phyloP scores from a whole-genome alignment of 129 eudicot genomes.

The Lactuca saligna region DNA sequence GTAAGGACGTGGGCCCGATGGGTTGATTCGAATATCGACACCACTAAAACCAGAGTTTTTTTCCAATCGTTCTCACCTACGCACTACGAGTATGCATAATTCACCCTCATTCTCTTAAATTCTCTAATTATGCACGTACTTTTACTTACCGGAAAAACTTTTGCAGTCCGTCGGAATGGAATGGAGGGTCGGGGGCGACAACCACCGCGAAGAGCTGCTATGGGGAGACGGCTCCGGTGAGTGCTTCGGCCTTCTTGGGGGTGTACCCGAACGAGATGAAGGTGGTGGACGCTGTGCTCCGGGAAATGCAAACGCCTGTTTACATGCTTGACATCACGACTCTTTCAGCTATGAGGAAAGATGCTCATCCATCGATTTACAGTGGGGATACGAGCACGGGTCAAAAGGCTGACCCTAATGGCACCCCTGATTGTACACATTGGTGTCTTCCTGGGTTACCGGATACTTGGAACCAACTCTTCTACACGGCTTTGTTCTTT shows the following conservation, averaged over 20 bases:
- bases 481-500: slow-evolving; percentile 66
- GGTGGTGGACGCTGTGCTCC: slow-evolving; percentile 54
- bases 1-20: slow-evolving; percentile 89
- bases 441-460: slow-evolving; percentile 99
- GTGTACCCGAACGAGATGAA: slow-evolving; percentile 60
- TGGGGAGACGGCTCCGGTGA: slow-evolving; percentile 73
- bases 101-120: background rate
- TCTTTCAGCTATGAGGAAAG: slow-evolving; percentile 87
- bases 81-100: slow-evolving; percentile 62
- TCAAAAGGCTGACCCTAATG: slow-evolving; percentile 74
- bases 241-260: slow-evolving; percentile 48
- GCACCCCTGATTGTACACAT: slow-evolving; percentile 83
- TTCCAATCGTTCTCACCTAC: slow-evolving; percentile 94
- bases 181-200: slow-evolving; percentile 38
- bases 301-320: slow-evolving; percentile 64
- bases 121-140: background rate
- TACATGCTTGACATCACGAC: slow-evolving; percentile 75
- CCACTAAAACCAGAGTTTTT: slow-evolving; percentile 56
- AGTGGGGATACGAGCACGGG: slow-evolving; percentile 70
- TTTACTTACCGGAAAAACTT: background rate
- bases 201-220: slow-evolving; percentile 62
- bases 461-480: slow-evolving; percentile 95
- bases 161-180: slow-evolving; percentile 88
- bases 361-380: slow-evolving; percentile 88
- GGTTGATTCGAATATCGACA: slow-evolving; percentile 71